Percentiles rank a stretch among this genome's conserved stretches.
Conservation (phyloP, 257 asterid species). For the Solanum etuberosum region DNA sequence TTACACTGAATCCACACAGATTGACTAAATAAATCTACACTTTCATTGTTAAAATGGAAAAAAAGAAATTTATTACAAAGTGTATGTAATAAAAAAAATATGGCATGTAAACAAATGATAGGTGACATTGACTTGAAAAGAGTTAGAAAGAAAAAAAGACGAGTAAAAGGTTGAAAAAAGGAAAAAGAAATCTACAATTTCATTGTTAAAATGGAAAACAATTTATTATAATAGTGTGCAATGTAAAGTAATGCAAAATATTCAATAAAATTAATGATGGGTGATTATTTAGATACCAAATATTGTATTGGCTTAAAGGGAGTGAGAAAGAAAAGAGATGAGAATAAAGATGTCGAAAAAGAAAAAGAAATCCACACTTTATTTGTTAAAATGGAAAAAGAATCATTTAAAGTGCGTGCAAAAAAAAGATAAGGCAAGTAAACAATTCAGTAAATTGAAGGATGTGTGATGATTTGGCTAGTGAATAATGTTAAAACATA, state of each 20-base stretch:
- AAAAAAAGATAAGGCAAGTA: neutral
- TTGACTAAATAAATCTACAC: neutral
- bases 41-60: neutral
- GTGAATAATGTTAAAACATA: neutral
- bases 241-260: neutral
- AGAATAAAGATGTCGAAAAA: neutral
- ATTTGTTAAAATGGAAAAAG: too few species aligned
- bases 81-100: too few species aligned
- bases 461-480: neutral
- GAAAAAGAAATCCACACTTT: too few species aligned
- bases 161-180: neutral
- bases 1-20: too few species aligned
- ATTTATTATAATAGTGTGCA: too few species aligned
- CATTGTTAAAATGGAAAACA: neutral
- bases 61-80: neutral
- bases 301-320: neutral
- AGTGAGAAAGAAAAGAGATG: neutral
- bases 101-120: neutral
- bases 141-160: neutral
- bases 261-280: neutral
- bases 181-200: neutral
- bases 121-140: neutral
- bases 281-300: neutral
- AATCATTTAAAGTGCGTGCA: neutral
- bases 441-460: neutral